Conservation (phyloP, 2,329 filamentous ascomycete genomes). For the Bipolaris cookei region DNA sequence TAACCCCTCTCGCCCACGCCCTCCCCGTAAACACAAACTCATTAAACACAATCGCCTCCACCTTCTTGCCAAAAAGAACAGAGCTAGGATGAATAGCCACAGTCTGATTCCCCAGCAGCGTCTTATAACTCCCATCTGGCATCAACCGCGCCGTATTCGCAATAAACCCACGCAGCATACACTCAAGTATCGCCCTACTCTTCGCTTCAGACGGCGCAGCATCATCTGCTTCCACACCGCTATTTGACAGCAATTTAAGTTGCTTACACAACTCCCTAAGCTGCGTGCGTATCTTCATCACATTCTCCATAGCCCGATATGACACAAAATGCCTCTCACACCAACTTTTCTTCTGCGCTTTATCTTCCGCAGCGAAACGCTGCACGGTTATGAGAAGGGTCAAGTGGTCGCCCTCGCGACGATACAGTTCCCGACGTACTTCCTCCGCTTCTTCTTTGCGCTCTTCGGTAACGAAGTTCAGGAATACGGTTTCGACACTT, state of each 20-base stretch:
- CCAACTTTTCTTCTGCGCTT: conserved; percentile 65
- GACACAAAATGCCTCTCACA: conserved; percentile 64
- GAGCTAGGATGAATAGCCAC: conserved; percentile 69
- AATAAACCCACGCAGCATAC: conserved; percentile 64
- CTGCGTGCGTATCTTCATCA: conserved; percentile 70
- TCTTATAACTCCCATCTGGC: conserved; percentile 67
- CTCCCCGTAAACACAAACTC: conserved; percentile 71
- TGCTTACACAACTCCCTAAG: conserved; percentile 62
- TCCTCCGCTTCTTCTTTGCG: conserved; percentile 64
- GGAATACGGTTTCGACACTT: conserved; percentile 69
- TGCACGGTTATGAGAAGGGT: conserved; percentile 67
- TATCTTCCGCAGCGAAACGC: conserved; percentile 64
- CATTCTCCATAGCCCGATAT: conserved; percentile 69
- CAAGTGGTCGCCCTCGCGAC: conserved; percentile 68
- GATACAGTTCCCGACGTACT: conserved; percentile 62
- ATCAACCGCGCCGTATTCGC: conserved; percentile 66
- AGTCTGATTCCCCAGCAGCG: conserved; percentile 65
- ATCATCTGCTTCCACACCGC: conserved; percentile 17
- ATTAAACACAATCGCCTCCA: conserved; percentile 69
- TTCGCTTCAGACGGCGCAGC: conserved; percentile 50
- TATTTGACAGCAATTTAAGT: conserved; percentile 49
- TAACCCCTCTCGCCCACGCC: conserved; percentile 67
- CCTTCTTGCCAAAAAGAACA: conserved; percentile 62
- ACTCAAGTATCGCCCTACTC: conserved; percentile 60
- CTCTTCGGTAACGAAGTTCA: conserved; percentile 65